Evolutionary conservation across 257 asterid species (phyloP).

Genomic region (Thymus mandschuricus): DNA sequence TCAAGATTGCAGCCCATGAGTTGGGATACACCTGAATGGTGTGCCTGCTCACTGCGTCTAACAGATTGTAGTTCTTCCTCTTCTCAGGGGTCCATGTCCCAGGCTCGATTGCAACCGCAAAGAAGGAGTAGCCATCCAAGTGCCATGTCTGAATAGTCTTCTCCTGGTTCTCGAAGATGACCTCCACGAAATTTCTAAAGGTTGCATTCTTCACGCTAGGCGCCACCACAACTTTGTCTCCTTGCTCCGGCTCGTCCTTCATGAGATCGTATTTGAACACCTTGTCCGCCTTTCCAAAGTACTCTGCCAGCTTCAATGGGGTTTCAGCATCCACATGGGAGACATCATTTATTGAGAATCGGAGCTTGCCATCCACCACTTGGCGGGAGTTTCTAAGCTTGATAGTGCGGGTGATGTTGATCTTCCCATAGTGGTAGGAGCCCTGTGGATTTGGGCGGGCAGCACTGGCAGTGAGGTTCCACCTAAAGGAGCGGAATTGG

Average conservation of each 20-base stretch:
- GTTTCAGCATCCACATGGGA: constrained; percentile 53
- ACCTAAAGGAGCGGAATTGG: constrained; percentile 63
- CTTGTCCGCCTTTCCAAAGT: constrained; percentile 44
- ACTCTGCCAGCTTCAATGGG: constrained; percentile 60
- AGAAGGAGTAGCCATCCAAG: constrained; percentile 63
- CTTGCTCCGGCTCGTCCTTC: constrained; percentile 47
- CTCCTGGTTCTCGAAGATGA: constrained; percentile 53
- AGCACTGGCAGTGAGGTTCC: constrained; percentile 63
- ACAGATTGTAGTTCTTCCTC: constrained; percentile 59
- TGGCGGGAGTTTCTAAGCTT: constrained; percentile 40
- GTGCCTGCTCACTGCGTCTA: constrained; percentile 59
- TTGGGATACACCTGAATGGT: constrained; percentile 60
- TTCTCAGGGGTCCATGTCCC: constrained; percentile 57
- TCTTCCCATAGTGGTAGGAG: constrained; percentile 57
- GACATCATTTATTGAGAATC: constrained; percentile 52
- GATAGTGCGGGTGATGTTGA: constrained; percentile 66
- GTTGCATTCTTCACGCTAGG: constrained; percentile 53
- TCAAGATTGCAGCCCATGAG: constrained; percentile 59
- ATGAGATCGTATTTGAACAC: constrained; percentile 43
- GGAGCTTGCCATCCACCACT: constrained; percentile 46
- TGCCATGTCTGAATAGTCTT: constrained; percentile 57
- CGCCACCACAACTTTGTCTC: constrained; percentile 24
- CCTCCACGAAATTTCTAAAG: constrained; percentile 50
- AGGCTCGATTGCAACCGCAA: constrained; percentile 57
- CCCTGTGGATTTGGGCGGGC: constrained; percentile 73